Percentiles rank a stretch among this genome's conserved stretches.
These are phyloP conservation scores for Aspergillus hiratsukae DNA, from an alignment of 2,329 filamentous ascomycete species.

Conservation along the genomic window DNA sequence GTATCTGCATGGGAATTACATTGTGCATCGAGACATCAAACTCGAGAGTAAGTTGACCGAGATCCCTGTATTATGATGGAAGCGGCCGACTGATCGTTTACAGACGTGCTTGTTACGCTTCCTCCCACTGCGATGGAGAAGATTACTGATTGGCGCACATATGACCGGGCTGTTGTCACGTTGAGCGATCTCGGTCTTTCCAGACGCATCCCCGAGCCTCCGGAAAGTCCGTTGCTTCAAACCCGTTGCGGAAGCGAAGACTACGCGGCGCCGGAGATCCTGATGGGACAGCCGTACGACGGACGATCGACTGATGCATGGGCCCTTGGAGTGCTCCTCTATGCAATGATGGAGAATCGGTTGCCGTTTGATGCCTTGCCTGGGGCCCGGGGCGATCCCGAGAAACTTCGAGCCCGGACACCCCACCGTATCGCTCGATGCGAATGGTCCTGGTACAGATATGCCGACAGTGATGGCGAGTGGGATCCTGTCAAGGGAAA, in stretches of 20 bases:
- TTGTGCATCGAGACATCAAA: slow-evolving; percentile 97
- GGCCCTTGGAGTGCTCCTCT: slow-evolving; percentile 89
- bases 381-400: slow-evolving; percentile 65
- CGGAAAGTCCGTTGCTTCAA: slow-evolving; percentile 79
- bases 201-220: slow-evolving; percentile 67
- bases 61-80: neutral
- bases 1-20: slow-evolving; percentile 78
- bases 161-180: slow-evolving; percentile 79
- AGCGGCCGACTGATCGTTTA: neutral
- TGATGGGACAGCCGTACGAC: slow-evolving; percentile 92
- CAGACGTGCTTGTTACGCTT: slow-evolving; percentile 89
- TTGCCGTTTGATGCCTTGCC: slow-evolving; percentile 89
- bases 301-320: slow-evolving; percentile 89
- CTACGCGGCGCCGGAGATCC: slow-evolving; percentile 92
- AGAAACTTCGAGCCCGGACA: slow-evolving; percentile 72
- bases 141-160: slow-evolving; percentile 64
- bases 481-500: slow-evolving; percentile 67
- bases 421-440: slow-evolving; percentile 92
- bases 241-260: slow-evolving; percentile 95
- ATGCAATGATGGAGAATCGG: slow-evolving; percentile 87
- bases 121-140: slow-evolving; percentile 63
- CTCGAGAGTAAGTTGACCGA: slow-evolving; percentile 71
- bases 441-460: slow-evolving; percentile 93
- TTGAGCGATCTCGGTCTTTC: slow-evolving; percentile 90
- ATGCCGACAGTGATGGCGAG: slow-evolving; percentile 77